A percentile compares a stretch with the other conserved stretches of the same genome.
Evolutionary conservation across 164 flowering plant species (phyloP).

Genomic region (Chimonanthus salicifolius): DNA sequence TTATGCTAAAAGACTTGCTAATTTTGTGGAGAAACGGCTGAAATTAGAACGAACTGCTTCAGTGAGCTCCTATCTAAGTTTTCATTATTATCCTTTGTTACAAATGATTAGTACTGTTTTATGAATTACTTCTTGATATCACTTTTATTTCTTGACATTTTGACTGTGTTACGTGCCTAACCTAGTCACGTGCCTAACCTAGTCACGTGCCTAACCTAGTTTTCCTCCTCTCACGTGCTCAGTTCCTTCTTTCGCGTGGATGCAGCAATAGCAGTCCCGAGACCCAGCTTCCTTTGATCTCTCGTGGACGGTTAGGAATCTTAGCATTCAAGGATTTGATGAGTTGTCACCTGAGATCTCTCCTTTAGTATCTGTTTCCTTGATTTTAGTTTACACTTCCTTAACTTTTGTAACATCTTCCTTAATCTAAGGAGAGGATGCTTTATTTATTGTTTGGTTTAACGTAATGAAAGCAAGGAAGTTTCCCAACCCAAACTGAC

Average conservation of each 20-base stretch:
- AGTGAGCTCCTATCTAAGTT: slow-evolving; percentile 38
- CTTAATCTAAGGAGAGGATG: too few relatives aligned
- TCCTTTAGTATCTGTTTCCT: not conserved
- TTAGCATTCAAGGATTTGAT: not conserved
- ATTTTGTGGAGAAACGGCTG: slow-evolving; percentile 89
- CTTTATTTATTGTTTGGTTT: not conserved
- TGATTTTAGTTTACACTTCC: not conserved
- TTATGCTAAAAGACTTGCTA: slow-evolving; percentile 84
- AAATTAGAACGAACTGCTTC: slow-evolving; percentile 93
- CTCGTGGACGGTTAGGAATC: not conserved
- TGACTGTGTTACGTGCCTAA: too few relatives aligned
- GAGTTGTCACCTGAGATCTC: not conserved
- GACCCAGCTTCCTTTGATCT: not conserved
- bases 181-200: too few relatives aligned
- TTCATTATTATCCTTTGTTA: too few relatives aligned
- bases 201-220: not conserved
- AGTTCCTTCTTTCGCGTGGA: too few relatives aligned
- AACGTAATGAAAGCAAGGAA: not conserved
- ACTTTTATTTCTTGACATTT: too few relatives aligned
- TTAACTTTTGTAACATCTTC: not conserved
- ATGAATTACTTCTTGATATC: too few relatives aligned
- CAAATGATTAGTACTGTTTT: too few relatives aligned
- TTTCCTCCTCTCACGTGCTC: too few relatives aligned
- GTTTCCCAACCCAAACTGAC: not conserved
- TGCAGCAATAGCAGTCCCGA: not conserved